These are phyloP conservation scores for Globisporangium iwayamae DNA, from an alignment of 352 stramenopile genomes.

Conservation along the genomic window DNA sequence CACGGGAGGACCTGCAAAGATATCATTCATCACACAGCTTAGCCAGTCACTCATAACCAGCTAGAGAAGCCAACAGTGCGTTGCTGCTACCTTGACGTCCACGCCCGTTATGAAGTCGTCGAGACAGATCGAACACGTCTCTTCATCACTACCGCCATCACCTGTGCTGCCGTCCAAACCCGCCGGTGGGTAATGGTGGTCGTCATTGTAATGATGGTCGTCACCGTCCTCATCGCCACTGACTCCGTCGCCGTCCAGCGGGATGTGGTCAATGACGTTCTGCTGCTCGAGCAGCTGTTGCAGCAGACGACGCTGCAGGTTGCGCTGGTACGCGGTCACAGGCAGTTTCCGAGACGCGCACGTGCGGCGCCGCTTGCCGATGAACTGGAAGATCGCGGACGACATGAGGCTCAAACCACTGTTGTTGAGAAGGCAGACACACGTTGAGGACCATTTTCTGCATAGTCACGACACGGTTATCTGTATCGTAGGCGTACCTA, in stretches of 20 bases:
- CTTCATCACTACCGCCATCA: neutral
- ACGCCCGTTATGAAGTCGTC: constrained; percentile 61
- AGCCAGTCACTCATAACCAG: neutral
- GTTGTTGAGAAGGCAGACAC: neutral
- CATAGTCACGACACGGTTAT: neutral
- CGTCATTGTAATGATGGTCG: neutral
- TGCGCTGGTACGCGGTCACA: constrained; percentile 47
- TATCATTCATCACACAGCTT: neutral
- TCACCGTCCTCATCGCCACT: constrained; percentile 3
- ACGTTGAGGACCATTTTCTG: neutral
- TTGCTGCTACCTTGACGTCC: constrained; percentile 42
- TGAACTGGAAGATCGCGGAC: constrained; percentile 58
- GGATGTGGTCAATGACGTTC: constrained; percentile 48
- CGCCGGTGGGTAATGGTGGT: neutral
- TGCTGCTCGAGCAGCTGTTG: constrained; percentile 42
- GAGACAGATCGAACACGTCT: constrained; percentile 69
- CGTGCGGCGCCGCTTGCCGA: constrained; percentile 58
- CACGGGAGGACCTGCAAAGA: constrained; percentile 62
- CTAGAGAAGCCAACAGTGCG: neutral
- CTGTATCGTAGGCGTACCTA: constrained; percentile 21
- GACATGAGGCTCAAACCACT: constrained; percentile 66
- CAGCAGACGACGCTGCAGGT: constrained; percentile 44
- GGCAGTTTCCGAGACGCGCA: constrained; percentile 50
- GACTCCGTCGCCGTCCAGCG: constrained; percentile 23
- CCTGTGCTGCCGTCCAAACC: neutral